Base-by-base conservation (phyloP, 257 asterid genomes). In the Haberlea rhodopensis region DNA sequence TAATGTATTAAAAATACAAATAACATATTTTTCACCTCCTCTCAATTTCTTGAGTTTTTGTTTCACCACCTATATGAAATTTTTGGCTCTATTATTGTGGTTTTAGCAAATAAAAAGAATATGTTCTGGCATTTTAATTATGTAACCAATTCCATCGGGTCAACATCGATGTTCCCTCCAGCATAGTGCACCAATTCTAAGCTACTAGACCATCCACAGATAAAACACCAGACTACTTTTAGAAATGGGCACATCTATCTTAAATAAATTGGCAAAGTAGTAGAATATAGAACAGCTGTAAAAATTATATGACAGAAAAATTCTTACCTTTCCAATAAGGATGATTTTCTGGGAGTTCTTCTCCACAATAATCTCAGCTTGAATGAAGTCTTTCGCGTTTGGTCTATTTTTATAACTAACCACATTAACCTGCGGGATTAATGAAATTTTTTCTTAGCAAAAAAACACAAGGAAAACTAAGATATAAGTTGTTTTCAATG, bases 351-450 rank as follows among this genome's bases (percentile, higher is more conserved):
- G 99, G 1, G 97, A 83, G 75, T 85, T 80, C 74, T 82, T 92
- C 88, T 92, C 99, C 72, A 87, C 97, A 53, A 92, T 89, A 58
- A 89, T 73, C 86, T 92, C 98, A 26, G 84, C 95, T 82, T 92
- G 97, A 78, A 92, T 87, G 75, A 89, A 92, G 73, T 92, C 97
- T 80, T 92, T 89, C 0, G 99, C 99, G 37, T 74, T 80, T 51
- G 95, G 91, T 79, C 99, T 85, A 37, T 66, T 77, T 82, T 92
- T 85, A 72, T 92, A 89, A 69, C 89, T 87, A 46, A 89, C 75
- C 34, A 87, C 94, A 57, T 89, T 92, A 72, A 89, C 98, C 98
- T 88, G 85, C 52, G 24, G 63, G 13, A 25, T 65, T 54, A 59
- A 58, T 22, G 55, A 65, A 62, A 32, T 53, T 29, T n/a, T 55